Percentiles rank a stretch among this genome's conserved stretches.
Conservation (phyloP, 2,329 filamentous ascomycete genomes). For the Epichloe festucae region DNA sequence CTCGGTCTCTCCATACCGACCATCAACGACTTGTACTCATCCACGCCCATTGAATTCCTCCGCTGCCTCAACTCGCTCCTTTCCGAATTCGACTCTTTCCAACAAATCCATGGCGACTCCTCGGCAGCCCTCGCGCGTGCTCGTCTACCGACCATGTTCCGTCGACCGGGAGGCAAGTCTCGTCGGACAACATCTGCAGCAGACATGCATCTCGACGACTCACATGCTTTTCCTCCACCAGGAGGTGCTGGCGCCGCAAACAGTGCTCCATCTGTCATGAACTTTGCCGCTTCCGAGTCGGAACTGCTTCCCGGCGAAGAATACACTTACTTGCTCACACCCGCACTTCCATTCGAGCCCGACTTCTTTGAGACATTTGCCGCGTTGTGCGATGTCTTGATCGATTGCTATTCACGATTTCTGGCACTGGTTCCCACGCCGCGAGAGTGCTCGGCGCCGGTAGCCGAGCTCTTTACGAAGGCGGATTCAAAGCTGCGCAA, state of each 20-base stretch:
- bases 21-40: constrained; percentile 76
- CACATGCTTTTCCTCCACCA: constrained; percentile 14
- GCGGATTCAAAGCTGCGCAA: constrained; percentile 78
- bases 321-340: constrained; percentile 82
- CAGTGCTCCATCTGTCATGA: constrained; percentile 32
- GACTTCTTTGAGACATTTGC: constrained; percentile 96
- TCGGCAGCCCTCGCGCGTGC: constrained; percentile 64
- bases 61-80: constrained; percentile 75
- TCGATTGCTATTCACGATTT: constrained; percentile 79
- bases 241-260: constrained; percentile 18
- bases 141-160: constrained; percentile 74
- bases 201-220: constrained; percentile 24
- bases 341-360: constrained; percentile 83
- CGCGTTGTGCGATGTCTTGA: constrained; percentile 86
- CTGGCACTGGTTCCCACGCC: constrained; percentile 63
- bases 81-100: constrained; percentile 86
- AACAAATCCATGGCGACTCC: constrained; percentile 70
- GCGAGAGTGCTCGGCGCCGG: constrained; percentile 51
- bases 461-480: constrained; percentile 82
- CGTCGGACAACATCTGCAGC: constrained; percentile 38
- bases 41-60: constrained; percentile 72
- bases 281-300: constrained; percentile 44
- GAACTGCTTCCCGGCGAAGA: constrained; percentile 72
- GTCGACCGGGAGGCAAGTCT: constrained; percentile 48
- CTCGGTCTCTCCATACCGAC: constrained; percentile 84